A percentile compares a stretch with the other conserved stretches of the same genome.
These are phyloP conservation scores for Aspergillus melleus DNA, from an alignment of 2,329 filamentous ascomycete genomes.

Conservation along the genomic window DNA sequence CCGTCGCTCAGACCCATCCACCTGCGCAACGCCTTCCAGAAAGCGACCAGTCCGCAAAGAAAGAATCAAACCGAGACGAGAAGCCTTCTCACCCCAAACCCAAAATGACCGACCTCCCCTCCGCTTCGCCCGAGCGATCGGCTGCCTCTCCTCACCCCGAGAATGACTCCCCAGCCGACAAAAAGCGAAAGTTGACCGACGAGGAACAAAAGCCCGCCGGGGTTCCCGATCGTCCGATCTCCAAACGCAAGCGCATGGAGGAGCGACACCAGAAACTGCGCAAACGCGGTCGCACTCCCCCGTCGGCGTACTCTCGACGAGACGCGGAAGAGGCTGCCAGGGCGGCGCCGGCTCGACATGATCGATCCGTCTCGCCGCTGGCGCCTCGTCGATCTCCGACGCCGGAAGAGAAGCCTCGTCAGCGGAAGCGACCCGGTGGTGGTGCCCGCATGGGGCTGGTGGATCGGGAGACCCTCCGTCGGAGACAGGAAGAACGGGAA, in stretches of 20 bases:
- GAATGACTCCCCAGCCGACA: slow-evolving; percentile 21
- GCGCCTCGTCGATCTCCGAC: slow-evolving; percentile 44
- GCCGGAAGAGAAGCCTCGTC: slow-evolving; percentile 38
- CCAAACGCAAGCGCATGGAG: slow-evolving; percentile 41
- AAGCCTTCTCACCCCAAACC: not conserved
- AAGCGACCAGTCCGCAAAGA: not conserved
- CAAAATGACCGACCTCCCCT: not conserved
- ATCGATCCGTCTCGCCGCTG: slow-evolving; percentile 43
- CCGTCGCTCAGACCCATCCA: not conserved
- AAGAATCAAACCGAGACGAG: not conserved
- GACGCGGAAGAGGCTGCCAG: slow-evolving; percentile 28
- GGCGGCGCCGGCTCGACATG: slow-evolving; percentile 22
- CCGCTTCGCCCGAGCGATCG: not conserved
- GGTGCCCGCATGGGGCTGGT: slow-evolving; percentile 43
- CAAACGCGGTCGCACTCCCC: slow-evolving; percentile 37
- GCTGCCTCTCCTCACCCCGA: slow-evolving; percentile 1
- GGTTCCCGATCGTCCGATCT: slow-evolving; percentile 26
- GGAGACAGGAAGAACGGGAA: slow-evolving; percentile 46
- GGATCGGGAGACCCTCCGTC: slow-evolving; percentile 41
- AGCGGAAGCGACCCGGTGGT: slow-evolving; percentile 49
- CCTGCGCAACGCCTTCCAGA: not conserved
- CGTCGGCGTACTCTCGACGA: slow-evolving; percentile 42
- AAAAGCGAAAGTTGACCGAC: slow-evolving; percentile 30
- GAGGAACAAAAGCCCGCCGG: slow-evolving; percentile 22
- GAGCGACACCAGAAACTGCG: slow-evolving; percentile 40